Evolutionary conservation across 1,284 basidiomycete genomes (phyloP).

Genomic region (Tilletiaria anomala): DNA sequence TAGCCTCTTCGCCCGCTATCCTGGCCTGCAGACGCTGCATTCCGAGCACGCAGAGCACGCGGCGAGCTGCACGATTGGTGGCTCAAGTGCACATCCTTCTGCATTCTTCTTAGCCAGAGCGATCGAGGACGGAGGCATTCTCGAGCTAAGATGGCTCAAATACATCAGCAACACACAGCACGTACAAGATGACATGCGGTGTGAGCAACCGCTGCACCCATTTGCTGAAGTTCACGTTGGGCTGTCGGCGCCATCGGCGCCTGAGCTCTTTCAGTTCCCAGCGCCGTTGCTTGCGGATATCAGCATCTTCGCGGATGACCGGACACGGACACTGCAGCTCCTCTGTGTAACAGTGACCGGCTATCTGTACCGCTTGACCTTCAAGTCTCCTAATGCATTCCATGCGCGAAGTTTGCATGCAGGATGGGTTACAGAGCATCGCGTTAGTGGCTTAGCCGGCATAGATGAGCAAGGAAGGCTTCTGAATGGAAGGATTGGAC

Average conservation of each 20-base stretch:
- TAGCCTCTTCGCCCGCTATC: not conserved
- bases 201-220: not conserved
- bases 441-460: not conserved
- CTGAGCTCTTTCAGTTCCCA: not conserved
- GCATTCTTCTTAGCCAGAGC: not conserved
- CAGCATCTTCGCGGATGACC: slow-evolving; percentile 24
- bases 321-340: slow-evolving; percentile 11
- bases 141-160: not conserved
- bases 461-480: not conserved
- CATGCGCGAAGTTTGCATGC: not conserved
- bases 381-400: not conserved
- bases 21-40: not conserved
- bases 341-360: not conserved
- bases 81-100: not conserved
- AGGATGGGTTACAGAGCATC: not conserved
- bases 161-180: not conserved
- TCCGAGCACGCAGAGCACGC: not conserved
- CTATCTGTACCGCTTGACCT: not conserved
- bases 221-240: not conserved
- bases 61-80: not conserved
- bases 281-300: slow-evolving; percentile 9
- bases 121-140: not conserved
- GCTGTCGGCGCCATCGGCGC: not conserved
- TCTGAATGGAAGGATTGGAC: not conserved
- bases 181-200: too few relatives aligned